Base-by-base conservation (phyloP, 768 basidiomycete genomes). In the Royoungia palumana region DNA sequence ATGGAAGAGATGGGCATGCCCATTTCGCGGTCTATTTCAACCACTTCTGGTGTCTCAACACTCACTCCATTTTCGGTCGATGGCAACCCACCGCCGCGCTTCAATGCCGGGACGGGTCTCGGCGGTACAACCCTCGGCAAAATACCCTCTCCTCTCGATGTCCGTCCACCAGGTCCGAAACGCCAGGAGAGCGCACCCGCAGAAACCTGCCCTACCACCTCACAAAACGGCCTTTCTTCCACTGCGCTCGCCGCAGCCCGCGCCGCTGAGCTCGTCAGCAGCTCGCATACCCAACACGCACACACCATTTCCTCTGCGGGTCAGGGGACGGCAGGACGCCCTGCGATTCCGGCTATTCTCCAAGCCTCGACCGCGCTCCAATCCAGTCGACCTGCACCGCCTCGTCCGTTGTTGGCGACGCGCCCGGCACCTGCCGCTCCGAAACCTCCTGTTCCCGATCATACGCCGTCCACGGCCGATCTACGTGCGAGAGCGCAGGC, bases 21-120 rank as follows among this genome's bases (percentile, higher is more conserved):
- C 24, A 21, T 67, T 19, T 30, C 65, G 19, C 63, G 67, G 2
- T 52, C 55, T 38, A 16, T 54, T 28, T 57, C 59, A 3, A 52
- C 50, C 5, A 46, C 59, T 25, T 66, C 60, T 16, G 21, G 41
- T 5, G 37, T 44, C 28, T 50, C 63, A 1, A 61, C 67, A 0
- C 76, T 78, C 44, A 56, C 67, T 0, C 64, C 71, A 5, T 75
- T 75, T 51, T 52, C 61, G 6, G 59, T 59, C 25, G 61, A 61
- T 10, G 56, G 69, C 9, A 47, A 66, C 17, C 79, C 85, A 5
- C 84, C 88, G 6, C 78, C 89, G 1, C 80, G 95, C 2, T 97
- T 96, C 71, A 84, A 84, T 44, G 94, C 89, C 9, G 94, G 93
- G 2, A 94, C 93, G 3, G 95, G 95, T 2, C 80, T 96, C 17